Conservation (phyloP, 257 asterid genomes). For the Echium plantagineum region DNA sequence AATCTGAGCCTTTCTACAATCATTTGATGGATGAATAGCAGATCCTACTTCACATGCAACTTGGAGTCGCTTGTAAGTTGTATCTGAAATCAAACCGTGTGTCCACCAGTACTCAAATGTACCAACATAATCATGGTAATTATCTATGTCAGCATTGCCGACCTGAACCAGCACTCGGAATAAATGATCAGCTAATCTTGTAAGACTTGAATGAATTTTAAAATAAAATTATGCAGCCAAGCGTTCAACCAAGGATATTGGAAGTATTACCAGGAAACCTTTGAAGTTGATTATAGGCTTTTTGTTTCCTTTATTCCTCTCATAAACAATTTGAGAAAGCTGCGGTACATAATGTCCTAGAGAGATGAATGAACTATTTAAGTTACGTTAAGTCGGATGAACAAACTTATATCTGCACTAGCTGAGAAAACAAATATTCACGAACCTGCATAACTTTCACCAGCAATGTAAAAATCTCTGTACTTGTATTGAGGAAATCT, state of each 20-base stretch:
- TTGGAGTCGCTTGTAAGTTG: constrained; percentile 58
- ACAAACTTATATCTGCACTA: neutral
- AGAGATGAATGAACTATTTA: constrained; percentile 8
- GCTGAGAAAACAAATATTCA: constrained; percentile 1
- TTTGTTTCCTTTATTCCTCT: constrained; percentile 59
- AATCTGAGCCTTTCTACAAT: constrained; percentile 41
- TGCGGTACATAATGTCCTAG: constrained; percentile 96
- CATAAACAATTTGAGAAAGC: constrained; percentile 57
- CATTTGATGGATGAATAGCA: constrained; percentile 68
- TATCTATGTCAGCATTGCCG: constrained; percentile 96
- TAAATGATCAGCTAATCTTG: constrained; percentile 8
- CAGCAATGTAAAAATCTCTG: constrained; percentile 79
- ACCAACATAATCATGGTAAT: constrained; percentile 68
- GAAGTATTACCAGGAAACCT: constrained; percentile 69
- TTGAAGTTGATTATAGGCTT: constrained; percentile 73
- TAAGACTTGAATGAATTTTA: neutral
- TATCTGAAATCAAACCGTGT: constrained; percentile 87
- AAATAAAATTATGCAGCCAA: neutral
- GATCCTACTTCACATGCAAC: constrained; percentile 58
- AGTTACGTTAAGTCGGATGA: constrained; percentile 6
- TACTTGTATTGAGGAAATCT: constrained; percentile 96
- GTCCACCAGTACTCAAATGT: constrained; percentile 99
- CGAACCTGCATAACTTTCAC: constrained; percentile 95
- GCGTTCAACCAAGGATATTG: constrained; percentile 1
- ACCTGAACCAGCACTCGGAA: constrained; percentile 38